These are phyloP conservation scores for sunflower (Helianthus annuus) DNA, from an alignment of 129 eudicot genomes.

Conservation along the genomic window DNA sequence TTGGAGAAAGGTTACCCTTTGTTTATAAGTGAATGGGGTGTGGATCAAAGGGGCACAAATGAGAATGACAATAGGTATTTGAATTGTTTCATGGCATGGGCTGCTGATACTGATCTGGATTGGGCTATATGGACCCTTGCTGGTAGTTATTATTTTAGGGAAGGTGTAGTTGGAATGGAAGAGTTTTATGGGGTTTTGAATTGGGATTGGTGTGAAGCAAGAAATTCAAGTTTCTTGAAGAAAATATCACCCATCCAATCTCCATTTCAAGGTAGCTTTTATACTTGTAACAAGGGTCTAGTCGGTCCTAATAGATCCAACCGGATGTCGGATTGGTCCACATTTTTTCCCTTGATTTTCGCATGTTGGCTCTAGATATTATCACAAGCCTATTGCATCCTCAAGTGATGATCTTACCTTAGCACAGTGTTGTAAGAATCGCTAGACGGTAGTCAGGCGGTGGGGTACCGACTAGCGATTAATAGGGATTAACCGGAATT, in stretches of 20 bases:
- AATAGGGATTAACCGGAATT: no score
- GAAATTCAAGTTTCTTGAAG: slow-evolving; percentile 66
- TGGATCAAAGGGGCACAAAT: slow-evolving; percentile 73
- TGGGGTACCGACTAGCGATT: no score
- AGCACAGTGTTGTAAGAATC: no score
- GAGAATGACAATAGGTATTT: slow-evolving; percentile 79
- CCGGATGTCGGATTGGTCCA: no score
- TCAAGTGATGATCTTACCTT: not conserved
- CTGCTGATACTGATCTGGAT: slow-evolving; percentile 75
- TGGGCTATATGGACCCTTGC: slow-evolving; percentile 87
- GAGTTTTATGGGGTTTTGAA: slow-evolving; percentile 49
- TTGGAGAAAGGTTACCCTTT: slow-evolving; percentile 81
- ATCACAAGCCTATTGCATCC: no score
- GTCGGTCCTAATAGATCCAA: no score
- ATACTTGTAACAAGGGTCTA: not conserved
- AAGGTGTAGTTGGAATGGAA: slow-evolving; percentile 73
- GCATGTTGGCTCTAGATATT: no score
- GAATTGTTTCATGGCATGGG: slow-evolving; percentile 77
- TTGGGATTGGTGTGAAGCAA: slow-evolving; percentile 64
- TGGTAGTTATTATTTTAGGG: slow-evolving; percentile 80
- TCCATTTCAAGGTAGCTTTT: slow-evolving; percentile 65
- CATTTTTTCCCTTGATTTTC: no score
- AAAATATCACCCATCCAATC: slow-evolving; percentile 72
- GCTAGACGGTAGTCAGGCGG: no score
- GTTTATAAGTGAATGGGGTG: slow-evolving; percentile 85